Conservation (phyloP, 1,284 basidiomycete genomes). For the Chondrostereum purpureum region DNA sequence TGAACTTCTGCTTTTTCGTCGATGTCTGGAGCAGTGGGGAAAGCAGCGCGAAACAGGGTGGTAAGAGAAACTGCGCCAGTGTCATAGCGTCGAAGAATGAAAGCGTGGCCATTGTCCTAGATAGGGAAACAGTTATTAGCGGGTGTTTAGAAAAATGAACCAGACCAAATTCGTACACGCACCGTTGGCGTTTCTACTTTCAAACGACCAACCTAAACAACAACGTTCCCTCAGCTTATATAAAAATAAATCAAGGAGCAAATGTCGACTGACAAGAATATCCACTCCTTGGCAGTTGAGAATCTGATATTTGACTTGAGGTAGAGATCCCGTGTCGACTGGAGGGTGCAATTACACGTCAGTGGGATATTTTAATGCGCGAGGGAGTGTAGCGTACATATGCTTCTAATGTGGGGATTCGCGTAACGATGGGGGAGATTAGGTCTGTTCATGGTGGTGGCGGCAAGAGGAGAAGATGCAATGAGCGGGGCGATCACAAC, state of each 20-base stretch:
- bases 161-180: no score
- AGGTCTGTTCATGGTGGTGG: conserved; percentile 27
- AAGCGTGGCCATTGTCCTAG: conserved; percentile 77
- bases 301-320: conserved; percentile 78
- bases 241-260: conserved; percentile 3
- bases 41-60: conserved; percentile 97
- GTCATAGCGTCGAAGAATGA: conserved; percentile 92
- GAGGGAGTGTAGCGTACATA: conserved; percentile 18
- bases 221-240: no score
- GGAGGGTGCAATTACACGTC: conserved; percentile 5
- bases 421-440: conserved; percentile 32
- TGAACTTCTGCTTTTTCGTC: conserved; percentile 81
- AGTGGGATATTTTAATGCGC: conserved; percentile 7
- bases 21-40: conserved; percentile 76
- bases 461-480: no score
- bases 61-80: conserved; percentile 93
- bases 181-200: conserved; percentile 84
- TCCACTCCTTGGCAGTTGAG: conserved; percentile 76
- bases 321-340: conserved; percentile 33
- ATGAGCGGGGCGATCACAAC: no score
- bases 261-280: conserved; percentile 58
- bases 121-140: conserved; percentile 16
- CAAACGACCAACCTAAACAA: conserved; percentile 72
- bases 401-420: conserved; percentile 31
- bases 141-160: conserved; percentile 5